Evolutionary conservation across 495 filamentous ascomycete species (phyloP), one percentile per base, ranked within the genome.

Genomic region (Mycothermus thermophilus): DNA sequence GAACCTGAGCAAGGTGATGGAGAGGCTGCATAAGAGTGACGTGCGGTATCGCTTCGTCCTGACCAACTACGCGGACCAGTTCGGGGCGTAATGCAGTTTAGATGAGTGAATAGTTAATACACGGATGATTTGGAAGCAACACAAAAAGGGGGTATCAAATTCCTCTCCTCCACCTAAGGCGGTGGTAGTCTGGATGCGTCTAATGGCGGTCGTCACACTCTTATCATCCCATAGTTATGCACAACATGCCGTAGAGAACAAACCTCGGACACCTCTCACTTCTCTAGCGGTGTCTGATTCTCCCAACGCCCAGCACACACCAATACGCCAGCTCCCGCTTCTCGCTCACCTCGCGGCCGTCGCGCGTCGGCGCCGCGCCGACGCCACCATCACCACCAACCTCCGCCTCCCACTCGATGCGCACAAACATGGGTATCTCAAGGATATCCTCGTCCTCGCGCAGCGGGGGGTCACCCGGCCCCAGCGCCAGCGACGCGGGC

Each of bases 341-440:
- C 46, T 62, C 66, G 44, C 46, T 61, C 13, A 40, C 49, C 55
- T 71, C 63, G 48, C 51, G 60, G 6, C 22, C 22, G 39, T 60
- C 63, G 50, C 17, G 32, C 0, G 31, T 52, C 5, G 44, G 50
- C 27, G 50, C 51, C 15, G 47, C 42, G 27, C 47, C 56, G 31
- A 54, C 64, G 49, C 80, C 78, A 46, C 80, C 79, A 44, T 81
- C 82, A 28, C 75, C 72, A 33, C 72, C 73, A 4, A 69, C 65
- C 43, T 93, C 85, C 22, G 73, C 70, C 59, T 95, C 87, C 77
- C 84, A 97, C 57, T 94, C 86, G 43, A 93, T 66, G 27, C 83
- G 69, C 47, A 96, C 83, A 58, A 88, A 88, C 34, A 97, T 72
- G 23, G 90, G 88, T 44, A 96, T 87, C 66, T 97, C 90, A 22